Evolutionary conservation across 768 basidiomycete genomes (phyloP), one percentile per base, ranked within the genome.

Genomic region (Imleria badia): DNA sequence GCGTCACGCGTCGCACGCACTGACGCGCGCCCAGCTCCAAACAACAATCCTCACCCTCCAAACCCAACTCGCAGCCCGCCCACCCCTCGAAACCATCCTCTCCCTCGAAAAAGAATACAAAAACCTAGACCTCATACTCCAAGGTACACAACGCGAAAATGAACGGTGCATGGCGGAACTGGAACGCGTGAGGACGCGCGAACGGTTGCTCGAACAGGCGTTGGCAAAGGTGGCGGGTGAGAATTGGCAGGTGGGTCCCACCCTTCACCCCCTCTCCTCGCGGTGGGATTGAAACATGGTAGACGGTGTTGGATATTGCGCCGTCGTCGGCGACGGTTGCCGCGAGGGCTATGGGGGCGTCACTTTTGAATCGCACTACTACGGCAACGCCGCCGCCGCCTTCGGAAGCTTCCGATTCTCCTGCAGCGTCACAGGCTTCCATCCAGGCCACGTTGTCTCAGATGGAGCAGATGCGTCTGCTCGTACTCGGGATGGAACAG

Each of bases 81-180:
- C 90, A 13, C 83, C 89, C 6, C 55, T 85, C 35, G 87, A 91
- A 57, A 73, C 73, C 0, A 75, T 92, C 26, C 84, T 89, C 54
- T 78, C 76, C 34, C 70, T 91, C 31, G 77, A 87, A 68, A 85
- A 82, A 63, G 91, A 92, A 60, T 84, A 85, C 62, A 83, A 83
- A 61, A 86, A 88, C 53, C 73, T 91, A 1, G 91, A 91, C 36
- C 74, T 93, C 17, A 74, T 93, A 4, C 71, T 91, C 0, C 82
- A 88, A 55, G 91, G 90, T 0, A 92, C 91, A 0, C 89, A 91
- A 59, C 75, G 89, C 46, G 91, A 94, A 73, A 94, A 94, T 62
- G 90, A 92, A 61, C 78, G 86, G 45, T 87, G 85, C 58, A 92
- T 93, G 91, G 77, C 81, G 0, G 89, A 91, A 54, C 75, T 91